Evolutionary conservation across 2,329 filamentous ascomycete genomes (phyloP), one percentile per base, ranked within the genome.

Genomic region (Teratosphaeria viscida): DNA sequence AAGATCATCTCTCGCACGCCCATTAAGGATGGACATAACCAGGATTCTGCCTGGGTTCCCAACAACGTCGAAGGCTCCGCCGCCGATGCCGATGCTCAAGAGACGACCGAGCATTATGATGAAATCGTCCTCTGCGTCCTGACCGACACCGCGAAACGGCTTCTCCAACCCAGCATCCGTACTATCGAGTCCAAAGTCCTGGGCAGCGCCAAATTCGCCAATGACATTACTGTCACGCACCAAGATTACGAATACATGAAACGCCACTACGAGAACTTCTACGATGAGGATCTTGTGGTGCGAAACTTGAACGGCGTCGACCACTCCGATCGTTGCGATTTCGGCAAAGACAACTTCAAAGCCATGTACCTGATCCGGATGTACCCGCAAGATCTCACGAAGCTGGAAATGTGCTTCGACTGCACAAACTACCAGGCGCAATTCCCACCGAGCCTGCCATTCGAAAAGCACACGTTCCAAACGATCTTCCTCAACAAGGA

Each of bases 381-480:
- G 57, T 86, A 87, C 68, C 72, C 76, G 0, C 61, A 79, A 14
- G 80, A 85, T 64, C 76, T 78, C 1, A 80, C 75, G 2, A 82
- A 84, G 70, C 79, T 78, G 39, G 81, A 83, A 69, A 83, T 77
- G 79, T 86, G 82, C 59, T 90, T 89, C 72, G 86, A 90, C 71
- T 88, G 85, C 74, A 86, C 84, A 43, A 88, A 89, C 70, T 89
- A 90, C 72, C 87, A 90, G 70, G 80, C 85, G 53, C 87, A 90
- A 68, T 87, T 90, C 63, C 83, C 83, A 1, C 70, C 76, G 3
- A 71, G 76, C 1, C 75, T 81, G 0, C 77, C 78, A 0, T 79
- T 81, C 57, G 79, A 82, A 29, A 77, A 82, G 57, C 85, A 88
- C 66, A 81, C 90, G 16, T 90, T 88, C 70, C 86, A 90, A 65